phyloP scores from a whole-genome alignment of 2,329 filamentous ascomycete genomes.

The Scedosporium aurantiacum region DNA sequence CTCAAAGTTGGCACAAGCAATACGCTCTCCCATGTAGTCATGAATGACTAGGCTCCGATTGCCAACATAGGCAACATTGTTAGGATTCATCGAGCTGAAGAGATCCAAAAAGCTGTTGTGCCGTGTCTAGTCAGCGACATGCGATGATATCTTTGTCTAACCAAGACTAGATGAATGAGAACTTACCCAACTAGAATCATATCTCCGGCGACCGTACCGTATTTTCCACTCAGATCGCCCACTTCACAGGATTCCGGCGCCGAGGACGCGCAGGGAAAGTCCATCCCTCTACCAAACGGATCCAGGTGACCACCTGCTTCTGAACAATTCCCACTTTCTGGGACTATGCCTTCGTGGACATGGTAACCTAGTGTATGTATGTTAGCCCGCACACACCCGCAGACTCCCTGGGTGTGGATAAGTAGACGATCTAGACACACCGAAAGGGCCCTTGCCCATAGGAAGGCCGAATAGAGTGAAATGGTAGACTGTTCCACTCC shows the following conservation, averaged over 20 bases:
- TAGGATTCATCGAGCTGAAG: background rate
- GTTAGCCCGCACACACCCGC: background rate
- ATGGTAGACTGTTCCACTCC: background rate
- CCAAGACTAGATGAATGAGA: background rate
- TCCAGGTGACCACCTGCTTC: slow-evolving; percentile 57
- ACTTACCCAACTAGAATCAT: background rate
- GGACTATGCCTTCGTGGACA: slow-evolving; percentile 55
- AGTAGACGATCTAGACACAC: background rate
- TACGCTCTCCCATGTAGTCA: background rate
- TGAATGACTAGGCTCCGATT: background rate
- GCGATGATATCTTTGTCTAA: too few species aligned
- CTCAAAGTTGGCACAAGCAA: background rate
- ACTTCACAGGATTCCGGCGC: slow-evolving; percentile 58
- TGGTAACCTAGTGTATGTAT: slow-evolving; percentile 48
- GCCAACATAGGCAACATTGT: background rate
- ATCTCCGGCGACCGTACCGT: slow-evolving; percentile 42
- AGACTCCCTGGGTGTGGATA: background rate
- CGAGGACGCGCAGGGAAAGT: slow-evolving; percentile 44
- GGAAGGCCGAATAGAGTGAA: background rate
- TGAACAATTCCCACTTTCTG: slow-evolving; percentile 59
- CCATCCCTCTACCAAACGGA: slow-evolving; percentile 56
- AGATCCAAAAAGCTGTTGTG: background rate
- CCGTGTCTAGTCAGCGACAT: background rate
- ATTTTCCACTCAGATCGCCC: slow-evolving; percentile 66
- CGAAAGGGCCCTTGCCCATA: background rate